These are phyloP conservation scores for Aegilops tauschii DNA, from an alignment of 176 grass and related monocot species.

Conservation along the genomic window DNA sequence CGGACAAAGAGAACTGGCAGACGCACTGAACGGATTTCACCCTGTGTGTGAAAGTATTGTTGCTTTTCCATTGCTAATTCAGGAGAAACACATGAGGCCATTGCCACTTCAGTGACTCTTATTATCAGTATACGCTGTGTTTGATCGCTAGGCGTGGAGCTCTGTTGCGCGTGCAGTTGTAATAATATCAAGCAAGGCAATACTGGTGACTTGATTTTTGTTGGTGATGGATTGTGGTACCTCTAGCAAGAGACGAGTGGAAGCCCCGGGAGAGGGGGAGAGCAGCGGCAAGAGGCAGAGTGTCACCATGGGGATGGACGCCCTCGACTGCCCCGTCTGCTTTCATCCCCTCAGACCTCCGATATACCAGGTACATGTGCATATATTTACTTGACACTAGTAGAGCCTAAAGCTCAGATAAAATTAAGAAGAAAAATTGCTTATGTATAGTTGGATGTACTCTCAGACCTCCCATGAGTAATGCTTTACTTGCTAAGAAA, in stretches of 20 bases:
- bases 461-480: too few relatives aligned
- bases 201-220: not conserved
- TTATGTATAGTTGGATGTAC: too few relatives aligned
- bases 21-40: too few relatives aligned
- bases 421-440: not conserved
- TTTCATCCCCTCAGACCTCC: not conserved
- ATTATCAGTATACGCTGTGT: not conserved
- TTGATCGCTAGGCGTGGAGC: not conserved
- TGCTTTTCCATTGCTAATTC: too few relatives aligned
- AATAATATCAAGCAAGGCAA: not conserved
- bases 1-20: too few relatives aligned
- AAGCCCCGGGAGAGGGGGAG: not conserved
- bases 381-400: not conserved
- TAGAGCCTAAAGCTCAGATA: not conserved
- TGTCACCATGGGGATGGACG: not conserved
- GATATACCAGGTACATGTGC: not conserved
- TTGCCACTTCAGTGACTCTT: not conserved
- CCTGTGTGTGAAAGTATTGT: too few relatives aligned
- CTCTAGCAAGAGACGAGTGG: not conserved
- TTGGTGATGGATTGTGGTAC: not conserved
- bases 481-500: not conserved
- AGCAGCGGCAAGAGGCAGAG: not conserved
- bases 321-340: not conserved
- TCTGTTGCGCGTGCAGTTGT: not conserved
- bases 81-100: not conserved